A percentile compares a stretch with the other conserved stretches of the same genome.
Conservation (phyloP, 257 asterid genomes). For the Thymus mandschuricus region DNA sequence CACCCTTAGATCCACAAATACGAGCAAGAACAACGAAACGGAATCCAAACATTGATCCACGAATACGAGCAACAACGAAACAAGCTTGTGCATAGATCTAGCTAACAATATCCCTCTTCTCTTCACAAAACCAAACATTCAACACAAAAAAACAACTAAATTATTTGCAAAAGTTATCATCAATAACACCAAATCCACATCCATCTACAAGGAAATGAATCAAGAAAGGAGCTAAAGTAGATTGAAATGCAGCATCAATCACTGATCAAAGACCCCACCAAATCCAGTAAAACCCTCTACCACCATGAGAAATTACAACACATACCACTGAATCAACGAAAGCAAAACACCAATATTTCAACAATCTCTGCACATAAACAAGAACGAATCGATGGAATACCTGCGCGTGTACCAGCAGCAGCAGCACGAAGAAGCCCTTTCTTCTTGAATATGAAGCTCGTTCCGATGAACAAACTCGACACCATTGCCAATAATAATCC, state of each 20-base stretch:
- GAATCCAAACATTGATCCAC: background rate
- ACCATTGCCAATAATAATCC: conserved; percentile 84
- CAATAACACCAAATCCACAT: conserved; percentile 26
- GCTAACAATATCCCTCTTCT: background rate
- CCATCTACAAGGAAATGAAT: conserved; percentile 4
- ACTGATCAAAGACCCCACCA: background rate
- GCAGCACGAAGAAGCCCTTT: conserved; percentile 94
- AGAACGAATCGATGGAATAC: conserved; percentile 19
- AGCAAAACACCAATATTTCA: background rate
- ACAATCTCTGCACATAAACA: background rate
- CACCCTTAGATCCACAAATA: background rate
- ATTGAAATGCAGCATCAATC: background rate
- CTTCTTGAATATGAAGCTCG: conserved; percentile 91
- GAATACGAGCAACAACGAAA: background rate
- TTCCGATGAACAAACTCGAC: conserved; percentile 87
- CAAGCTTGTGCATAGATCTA: conserved; percentile 2
- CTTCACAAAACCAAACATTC: conserved; percentile 13
- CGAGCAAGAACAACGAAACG: background rate
- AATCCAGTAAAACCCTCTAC: background rate
- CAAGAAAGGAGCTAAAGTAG: background rate
- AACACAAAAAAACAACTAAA: background rate
- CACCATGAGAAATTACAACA: background rate
- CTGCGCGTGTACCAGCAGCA: conserved; percentile 74
- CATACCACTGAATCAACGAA: background rate
- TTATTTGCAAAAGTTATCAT: background rate